These are phyloP conservation scores for Eustoma russellianum DNA, from an alignment of 257 asterid species.

Conservation along the genomic window DNA sequence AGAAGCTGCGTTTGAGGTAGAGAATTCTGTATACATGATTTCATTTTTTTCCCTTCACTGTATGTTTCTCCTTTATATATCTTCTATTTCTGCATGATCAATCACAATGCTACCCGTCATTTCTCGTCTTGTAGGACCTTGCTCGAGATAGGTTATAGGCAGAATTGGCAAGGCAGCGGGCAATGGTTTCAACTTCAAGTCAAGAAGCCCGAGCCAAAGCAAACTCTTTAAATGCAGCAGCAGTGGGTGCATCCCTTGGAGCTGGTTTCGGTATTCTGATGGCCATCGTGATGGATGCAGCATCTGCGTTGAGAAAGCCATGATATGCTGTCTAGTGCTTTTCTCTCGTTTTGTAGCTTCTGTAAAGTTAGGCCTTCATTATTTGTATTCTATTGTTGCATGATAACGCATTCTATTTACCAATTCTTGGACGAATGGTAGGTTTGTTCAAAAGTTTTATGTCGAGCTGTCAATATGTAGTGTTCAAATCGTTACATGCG, in stretches of 20 bases:
- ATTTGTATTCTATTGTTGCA: not conserved
- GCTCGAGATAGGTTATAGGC: slow-evolving; percentile 68
- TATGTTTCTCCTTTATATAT: not conserved
- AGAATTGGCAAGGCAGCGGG: slow-evolving; percentile 68
- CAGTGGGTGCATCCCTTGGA: slow-evolving; percentile 94
- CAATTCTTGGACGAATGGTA: too few relatives aligned
- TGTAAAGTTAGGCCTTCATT: slow-evolving; percentile 11
- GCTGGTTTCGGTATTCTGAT: slow-evolving; percentile 88
- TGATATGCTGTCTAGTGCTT: slow-evolving; percentile 18
- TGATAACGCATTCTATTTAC: slow-evolving; percentile 1
- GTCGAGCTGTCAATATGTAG: too few relatives aligned
- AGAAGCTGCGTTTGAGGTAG: slow-evolving; percentile 86
- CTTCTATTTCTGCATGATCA: not conserved
- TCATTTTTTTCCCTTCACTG: not conserved
- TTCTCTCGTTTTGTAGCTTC: slow-evolving; percentile 9
- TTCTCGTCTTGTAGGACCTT: slow-evolving; percentile 46
- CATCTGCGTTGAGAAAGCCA: slow-evolving; percentile 93
- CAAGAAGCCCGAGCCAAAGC: slow-evolving; percentile 50
- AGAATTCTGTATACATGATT: not conserved
- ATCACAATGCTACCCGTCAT: too few relatives aligned
- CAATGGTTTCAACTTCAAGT: slow-evolving; percentile 38
- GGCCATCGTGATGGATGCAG: slow-evolving; percentile 98
- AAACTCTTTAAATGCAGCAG: slow-evolving; percentile 53
- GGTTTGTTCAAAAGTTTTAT: too few relatives aligned
- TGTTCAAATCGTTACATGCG: too few relatives aligned